Evolutionary conservation across 345 rosid genomes (phyloP), one percentile per base, ranked within the genome.

Genomic region (Psidium guajava): DNA sequence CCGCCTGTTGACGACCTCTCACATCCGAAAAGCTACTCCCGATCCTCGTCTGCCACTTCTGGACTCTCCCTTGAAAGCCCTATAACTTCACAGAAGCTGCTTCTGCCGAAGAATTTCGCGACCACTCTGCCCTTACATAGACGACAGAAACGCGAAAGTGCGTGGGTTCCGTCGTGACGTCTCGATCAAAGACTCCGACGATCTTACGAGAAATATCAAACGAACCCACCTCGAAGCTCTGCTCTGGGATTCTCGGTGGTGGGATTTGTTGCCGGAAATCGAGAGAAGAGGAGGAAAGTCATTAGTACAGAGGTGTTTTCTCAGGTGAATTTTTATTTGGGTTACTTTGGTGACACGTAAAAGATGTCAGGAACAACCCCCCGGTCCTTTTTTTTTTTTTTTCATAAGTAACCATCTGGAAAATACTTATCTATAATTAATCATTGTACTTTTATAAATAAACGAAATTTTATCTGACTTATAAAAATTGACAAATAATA

Each of bases 1-100:
- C 82, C 11, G 94, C 99, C 86, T 93, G 95, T 87, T 93, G 89
- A 32, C 96, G 98, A 24, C 96, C 99, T 57, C 51, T 86, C 86
- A 95, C 85, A 49, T 94, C 98, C 11, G 96, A 90, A 3, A 88
- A 59, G 85, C 97, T 95, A 0, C 75, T 83, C 36, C 99, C 98
- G 98, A 96, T 96, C 54, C 82, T 69, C 44, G 47, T 16, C 47
- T 20, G 77, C 77, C 77, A 69, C 47, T 18, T 24, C 77, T 8
- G 24, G 24, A 32, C 13, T 18, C 25, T 18, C 0, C 0, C 47
- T 20, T 11, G 0, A 64, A 18, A 36, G 12, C 24, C 77, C 44
- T 2, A 64, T 2, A 64, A 16, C 9, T 18, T 64, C 77, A 16
- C 0, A 32, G 77, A 32, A 64, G 8, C 77, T 18, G 77, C 47